phyloP scores from a whole-genome alignment of 768 basidiomycete species.

The Boletus rex-veris region DNA sequence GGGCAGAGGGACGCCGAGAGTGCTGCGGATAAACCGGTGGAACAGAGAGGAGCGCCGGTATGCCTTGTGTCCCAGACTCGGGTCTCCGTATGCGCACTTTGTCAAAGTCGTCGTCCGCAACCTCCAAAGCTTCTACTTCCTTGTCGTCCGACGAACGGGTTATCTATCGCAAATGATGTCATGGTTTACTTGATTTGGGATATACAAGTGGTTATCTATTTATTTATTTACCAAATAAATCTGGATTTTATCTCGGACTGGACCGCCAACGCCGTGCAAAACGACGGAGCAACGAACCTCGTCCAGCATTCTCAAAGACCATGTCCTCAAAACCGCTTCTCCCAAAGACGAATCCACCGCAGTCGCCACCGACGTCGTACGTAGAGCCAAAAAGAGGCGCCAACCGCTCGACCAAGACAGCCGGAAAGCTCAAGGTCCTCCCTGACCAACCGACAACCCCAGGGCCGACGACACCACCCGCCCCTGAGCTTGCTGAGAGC shows the following conservation, averaged over 20 bases:
- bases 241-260: constrained; percentile 10
- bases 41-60: too few relatives aligned
- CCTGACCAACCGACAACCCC: constrained; percentile 74
- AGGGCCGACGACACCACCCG: constrained; percentile 28
- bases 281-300: constrained; percentile 14
- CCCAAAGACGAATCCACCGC: constrained; percentile 26
- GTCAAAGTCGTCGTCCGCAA: neutral
- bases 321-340: constrained; percentile 33
- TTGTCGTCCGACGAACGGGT: neutral
- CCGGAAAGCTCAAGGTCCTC: constrained; percentile 83
- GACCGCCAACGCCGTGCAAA: constrained; percentile 4
- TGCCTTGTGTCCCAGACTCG: neutral
- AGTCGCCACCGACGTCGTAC: constrained; percentile 5
- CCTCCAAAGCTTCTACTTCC: neutral
- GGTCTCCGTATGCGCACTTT: neutral
- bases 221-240: neutral
- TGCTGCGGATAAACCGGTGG: neutral
- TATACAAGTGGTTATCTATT: neutral
- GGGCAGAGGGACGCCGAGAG: neutral
- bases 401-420: constrained; percentile 75
- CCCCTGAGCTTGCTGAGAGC: constrained; percentile 39
- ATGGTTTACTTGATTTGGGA: neutral
- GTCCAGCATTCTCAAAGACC: neutral
- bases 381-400: constrained; percentile 63
- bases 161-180: constrained; percentile 13